Evolutionary conservation across 2,329 filamentous ascomycete species (phyloP).

Genomic region (Incumbomyces lentus): DNA sequence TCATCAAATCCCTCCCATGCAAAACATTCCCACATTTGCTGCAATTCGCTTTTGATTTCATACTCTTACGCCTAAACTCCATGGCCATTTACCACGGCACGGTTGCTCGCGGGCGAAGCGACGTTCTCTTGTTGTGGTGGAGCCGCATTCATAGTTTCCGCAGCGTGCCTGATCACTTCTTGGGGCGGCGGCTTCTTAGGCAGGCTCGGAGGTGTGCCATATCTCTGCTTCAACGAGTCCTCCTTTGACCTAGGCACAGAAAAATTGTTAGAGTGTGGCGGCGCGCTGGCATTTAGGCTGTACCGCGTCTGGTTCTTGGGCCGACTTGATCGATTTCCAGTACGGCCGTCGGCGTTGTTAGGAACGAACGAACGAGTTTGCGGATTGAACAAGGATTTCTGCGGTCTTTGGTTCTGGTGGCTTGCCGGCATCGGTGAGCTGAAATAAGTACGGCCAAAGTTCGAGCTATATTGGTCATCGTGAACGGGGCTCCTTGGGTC

Average conservation of each 20-base stretch:
- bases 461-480: conserved; percentile 53
- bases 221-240: conserved; percentile 30
- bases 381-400: conserved; percentile 74
- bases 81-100: neutral
- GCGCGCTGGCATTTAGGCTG: conserved; percentile 20
- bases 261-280: neutral
- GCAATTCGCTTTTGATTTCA: too few relatives aligned
- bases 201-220: conserved; percentile 40
- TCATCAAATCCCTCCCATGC: too few relatives aligned
- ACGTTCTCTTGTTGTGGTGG: neutral
- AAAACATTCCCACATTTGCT: too few relatives aligned
- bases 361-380: conserved; percentile 90
- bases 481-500: conserved; percentile 67
- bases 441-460: neutral
- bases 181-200: conserved; percentile 42
- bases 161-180: neutral
- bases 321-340: conserved; percentile 24
- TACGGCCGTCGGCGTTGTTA: conserved; percentile 33
- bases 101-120: neutral
- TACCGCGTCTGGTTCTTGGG: conserved; percentile 14
- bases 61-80: too few relatives aligned
- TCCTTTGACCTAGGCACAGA: conserved; percentile 10
- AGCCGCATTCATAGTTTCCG: neutral
- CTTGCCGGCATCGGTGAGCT: conserved; percentile 32
- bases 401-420: conserved; percentile 72